Conservation (phyloP, 2,329 filamentous ascomycete species). For the Sarocladiaceae sp. region DNA sequence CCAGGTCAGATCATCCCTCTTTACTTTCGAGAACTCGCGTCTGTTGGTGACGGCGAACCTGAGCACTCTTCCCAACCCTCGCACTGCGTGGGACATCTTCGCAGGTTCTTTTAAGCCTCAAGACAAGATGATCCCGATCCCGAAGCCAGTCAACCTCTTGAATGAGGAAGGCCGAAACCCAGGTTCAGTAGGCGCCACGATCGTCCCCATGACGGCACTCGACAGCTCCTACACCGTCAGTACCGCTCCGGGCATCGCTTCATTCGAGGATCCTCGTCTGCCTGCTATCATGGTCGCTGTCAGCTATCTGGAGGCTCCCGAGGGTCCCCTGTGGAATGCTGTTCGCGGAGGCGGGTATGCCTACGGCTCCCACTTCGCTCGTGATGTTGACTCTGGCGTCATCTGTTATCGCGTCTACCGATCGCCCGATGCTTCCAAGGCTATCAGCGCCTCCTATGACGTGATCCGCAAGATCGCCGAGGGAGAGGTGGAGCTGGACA, state of each 20-base stretch:
- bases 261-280: slow-evolving; percentile 68
- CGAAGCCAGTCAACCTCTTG: slow-evolving; percentile 63
- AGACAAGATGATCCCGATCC: slow-evolving; percentile 59
- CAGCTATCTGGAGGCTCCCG: slow-evolving; percentile 85
- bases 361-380: slow-evolving; percentile 76
- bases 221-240: slow-evolving; percentile 86
- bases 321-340: slow-evolving; percentile 90
- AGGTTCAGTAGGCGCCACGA: slow-evolving; percentile 65
- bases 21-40: slow-evolving; percentile 79
- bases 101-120: slow-evolving; percentile 28
- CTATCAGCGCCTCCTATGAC: slow-evolving; percentile 68
- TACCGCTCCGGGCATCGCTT: slow-evolving; percentile 66
- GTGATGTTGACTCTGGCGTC: slow-evolving; percentile 71
- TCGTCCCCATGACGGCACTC: slow-evolving; percentile 86
- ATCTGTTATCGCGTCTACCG: slow-evolving; percentile 84
- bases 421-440: slow-evolving; percentile 82
- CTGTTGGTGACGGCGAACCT: slow-evolving; percentile 79
- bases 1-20: slow-evolving; percentile 66
- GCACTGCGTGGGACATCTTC: slow-evolving; percentile 66
- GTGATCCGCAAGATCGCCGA: slow-evolving; percentile 70
- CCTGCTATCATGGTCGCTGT: slow-evolving; percentile 83
- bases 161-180: slow-evolving; percentile 68
- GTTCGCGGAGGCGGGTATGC: slow-evolving; percentile 90
- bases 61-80: slow-evolving; percentile 63
- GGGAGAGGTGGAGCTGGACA: slow-evolving; percentile 67